A percentile compares a stretch with the other conserved stretches of the same genome.
phyloP scores from a whole-genome alignment of 345 rosid species.

The Salix viminalis region DNA sequence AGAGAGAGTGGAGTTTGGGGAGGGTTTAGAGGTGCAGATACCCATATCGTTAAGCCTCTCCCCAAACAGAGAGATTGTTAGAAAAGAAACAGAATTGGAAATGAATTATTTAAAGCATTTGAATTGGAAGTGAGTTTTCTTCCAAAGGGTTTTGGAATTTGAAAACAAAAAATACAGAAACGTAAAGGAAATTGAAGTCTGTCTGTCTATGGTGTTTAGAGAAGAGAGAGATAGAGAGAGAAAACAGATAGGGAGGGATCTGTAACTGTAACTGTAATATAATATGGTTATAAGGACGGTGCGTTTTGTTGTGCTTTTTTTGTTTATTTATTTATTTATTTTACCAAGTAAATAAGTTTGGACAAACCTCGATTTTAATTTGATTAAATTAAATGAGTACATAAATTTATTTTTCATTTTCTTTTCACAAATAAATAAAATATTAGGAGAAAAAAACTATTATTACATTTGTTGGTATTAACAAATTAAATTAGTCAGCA shows the following conservation, averaged over 20 bases:
- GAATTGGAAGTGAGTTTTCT: constrained; percentile 1
- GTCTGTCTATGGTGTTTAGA: background rate
- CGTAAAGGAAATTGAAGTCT: background rate
- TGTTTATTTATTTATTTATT: no score
- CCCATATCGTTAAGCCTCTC: constrained; percentile 49
- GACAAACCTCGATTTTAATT: background rate
- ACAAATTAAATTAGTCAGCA: no score
- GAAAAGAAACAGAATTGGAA: background rate
- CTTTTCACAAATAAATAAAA: no score
- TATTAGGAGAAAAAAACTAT: no score
- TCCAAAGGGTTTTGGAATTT: constrained; percentile 1
- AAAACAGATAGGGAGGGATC: background rate
- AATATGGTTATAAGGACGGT: background rate
- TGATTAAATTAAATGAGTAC: no score
- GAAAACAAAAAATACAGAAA: background rate
- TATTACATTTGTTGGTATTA: no score
- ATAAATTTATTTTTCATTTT: no score
- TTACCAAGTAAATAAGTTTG: background rate
- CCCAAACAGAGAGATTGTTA: constrained; percentile 19
- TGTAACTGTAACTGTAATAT: background rate
- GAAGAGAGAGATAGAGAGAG: background rate
- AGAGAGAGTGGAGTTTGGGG: constrained; percentile 41
- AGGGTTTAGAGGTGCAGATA: constrained; percentile 67
- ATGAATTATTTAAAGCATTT: background rate
- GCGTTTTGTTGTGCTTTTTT: background rate